Base-by-base conservation (phyloP, 495 filamentous ascomycete genomes). In the Penicillium maclennaniae region DNA sequence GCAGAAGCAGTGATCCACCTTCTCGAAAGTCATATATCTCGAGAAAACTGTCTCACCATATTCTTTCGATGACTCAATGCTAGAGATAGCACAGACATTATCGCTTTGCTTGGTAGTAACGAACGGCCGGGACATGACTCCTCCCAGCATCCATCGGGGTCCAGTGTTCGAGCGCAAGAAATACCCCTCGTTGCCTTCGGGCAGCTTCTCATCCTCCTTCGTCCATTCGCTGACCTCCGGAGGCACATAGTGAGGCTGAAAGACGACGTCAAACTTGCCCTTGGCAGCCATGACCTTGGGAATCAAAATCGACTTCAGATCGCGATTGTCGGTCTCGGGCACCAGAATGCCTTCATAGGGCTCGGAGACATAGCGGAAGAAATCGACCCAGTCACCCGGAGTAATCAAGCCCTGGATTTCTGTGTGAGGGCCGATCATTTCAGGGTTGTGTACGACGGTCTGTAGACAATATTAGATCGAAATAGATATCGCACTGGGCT, bases 311-410 rank as follows among this genome's bases (percentile, higher is more conserved):
- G 68, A 62, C 43, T 71, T 72, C 16, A 69, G 56, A 55, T 73
- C 73, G 9, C 76, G 69, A 28, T 70, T 50, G 47, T 79, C 76
- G 44, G 47, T 59, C 40, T 76, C 74, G 10, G 80, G 79, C 34
- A 76, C 74, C 27, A 81, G 63, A 46, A 80, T 54, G 17, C 79
- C 72, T n/a, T 67, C 67, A 49, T 71, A 79, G 19, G 72, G 67
- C 58, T 79, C 76, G 23, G 70, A 72, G 40, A 79, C 67, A 52
- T 76, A 66, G 40, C 76, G 73, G 66, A 79, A 79, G 61, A 79
- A 76, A 46, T 79, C 76, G 12, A 75, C 69, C 76, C 73, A 79
- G 58, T 75, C 76, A n/a, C 76, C 74, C n/a, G 76, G 76, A 4
- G 71, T 74, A 28, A 77, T 70, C 8, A 79, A 47, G 37, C 74